A percentile compares a stretch with the other conserved stretches of the same genome.
Evolutionary conservation across 192 early-diverging fungal genomes (phyloP).

Genomic region (Coemansia sp.): DNA sequence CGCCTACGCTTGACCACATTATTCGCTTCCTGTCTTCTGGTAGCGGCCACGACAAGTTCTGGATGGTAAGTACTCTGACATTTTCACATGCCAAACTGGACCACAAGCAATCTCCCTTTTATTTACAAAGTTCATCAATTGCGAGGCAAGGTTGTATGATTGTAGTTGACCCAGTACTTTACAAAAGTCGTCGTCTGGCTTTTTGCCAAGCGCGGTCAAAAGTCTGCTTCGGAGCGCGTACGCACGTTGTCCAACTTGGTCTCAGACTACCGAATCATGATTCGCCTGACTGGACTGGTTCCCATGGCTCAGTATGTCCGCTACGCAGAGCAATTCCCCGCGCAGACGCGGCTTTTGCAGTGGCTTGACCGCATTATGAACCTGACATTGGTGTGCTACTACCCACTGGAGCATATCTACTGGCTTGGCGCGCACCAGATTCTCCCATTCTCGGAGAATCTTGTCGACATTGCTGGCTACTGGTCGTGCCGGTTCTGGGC

Average conservation of each 20-base stretch:
- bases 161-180: conserved; percentile 87
- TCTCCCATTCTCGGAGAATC: conserved; percentile 71
- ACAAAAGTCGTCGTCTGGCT: conserved; percentile 90
- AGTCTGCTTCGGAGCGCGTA: conserved; percentile 71
- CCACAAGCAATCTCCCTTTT: neutral
- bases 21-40: conserved; percentile 57
- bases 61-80: conserved; percentile 56
- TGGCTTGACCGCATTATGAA: conserved; percentile 88
- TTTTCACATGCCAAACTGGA: conserved; percentile 11
- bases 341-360: conserved; percentile 64
- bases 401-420: conserved; percentile 96
- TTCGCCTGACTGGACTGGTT: conserved; percentile 82
- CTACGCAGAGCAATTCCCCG: conserved; percentile 73
- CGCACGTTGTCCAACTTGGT: conserved; percentile 83
- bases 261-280: conserved; percentile 88
- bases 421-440: conserved; percentile 90
- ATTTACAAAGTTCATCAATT: neutral
- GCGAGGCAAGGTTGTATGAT: neutral
- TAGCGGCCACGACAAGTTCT: conserved; percentile 73
- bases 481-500: conserved; percentile 99
- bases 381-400: conserved; percentile 82
- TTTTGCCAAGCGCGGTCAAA: conserved; percentile 60
- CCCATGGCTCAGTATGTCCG: conserved; percentile 89
- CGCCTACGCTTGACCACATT: conserved; percentile 67
- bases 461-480: conserved; percentile 77